Evolutionary conservation across 768 basidiomycete species (phyloP).

Genomic region (Suillus sp.): DNA sequence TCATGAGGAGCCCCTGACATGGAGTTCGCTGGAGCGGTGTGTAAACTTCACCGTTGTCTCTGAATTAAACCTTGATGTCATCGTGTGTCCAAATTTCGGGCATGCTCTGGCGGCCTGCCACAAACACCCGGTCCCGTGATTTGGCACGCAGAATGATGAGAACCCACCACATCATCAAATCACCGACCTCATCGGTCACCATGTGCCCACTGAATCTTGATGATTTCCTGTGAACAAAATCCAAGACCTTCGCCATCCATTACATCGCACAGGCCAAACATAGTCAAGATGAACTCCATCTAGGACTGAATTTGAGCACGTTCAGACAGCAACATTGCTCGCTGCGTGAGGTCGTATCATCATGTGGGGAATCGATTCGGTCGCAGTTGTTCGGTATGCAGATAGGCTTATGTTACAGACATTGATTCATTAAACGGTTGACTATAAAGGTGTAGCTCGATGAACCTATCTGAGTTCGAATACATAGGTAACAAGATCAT

Average conservation of each 20-base stretch:
- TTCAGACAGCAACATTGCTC: background rate
- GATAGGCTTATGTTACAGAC: background rate
- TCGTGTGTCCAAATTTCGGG: conserved; percentile 95
- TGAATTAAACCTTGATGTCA: conserved; percentile 85
- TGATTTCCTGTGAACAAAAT: conserved; percentile 85
- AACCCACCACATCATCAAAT: background rate
- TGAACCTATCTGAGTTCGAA: conserved; percentile 6
- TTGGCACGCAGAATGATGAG: background rate
- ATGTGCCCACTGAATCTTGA: conserved; percentile 67
- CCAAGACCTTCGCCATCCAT: conserved; percentile 92
- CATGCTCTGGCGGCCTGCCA: conserved; percentile 99
- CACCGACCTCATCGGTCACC: conserved; percentile 68
- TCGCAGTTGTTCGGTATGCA: conserved; percentile 29
- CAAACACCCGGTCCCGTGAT: conserved; percentile 77
- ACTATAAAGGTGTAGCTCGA: conserved; percentile 1
- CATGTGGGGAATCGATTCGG: conserved; percentile 80
- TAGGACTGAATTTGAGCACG: conserved; percentile 33
- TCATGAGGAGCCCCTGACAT: conserved; percentile 99
- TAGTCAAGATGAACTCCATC: conserved; percentile 99
- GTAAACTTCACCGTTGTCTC: no score
- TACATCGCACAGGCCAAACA: conserved; percentile 82
- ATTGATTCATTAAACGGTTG: background rate
- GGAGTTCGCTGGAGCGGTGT: conserved; percentile 72
- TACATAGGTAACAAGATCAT: background rate
- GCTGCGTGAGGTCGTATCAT: conserved; percentile 88